A percentile compares a stretch with the other conserved stretches of the same genome.
phyloP scores from a whole-genome alignment of 1,139 yeast species.

The Protomyces gravidus region DNA sequence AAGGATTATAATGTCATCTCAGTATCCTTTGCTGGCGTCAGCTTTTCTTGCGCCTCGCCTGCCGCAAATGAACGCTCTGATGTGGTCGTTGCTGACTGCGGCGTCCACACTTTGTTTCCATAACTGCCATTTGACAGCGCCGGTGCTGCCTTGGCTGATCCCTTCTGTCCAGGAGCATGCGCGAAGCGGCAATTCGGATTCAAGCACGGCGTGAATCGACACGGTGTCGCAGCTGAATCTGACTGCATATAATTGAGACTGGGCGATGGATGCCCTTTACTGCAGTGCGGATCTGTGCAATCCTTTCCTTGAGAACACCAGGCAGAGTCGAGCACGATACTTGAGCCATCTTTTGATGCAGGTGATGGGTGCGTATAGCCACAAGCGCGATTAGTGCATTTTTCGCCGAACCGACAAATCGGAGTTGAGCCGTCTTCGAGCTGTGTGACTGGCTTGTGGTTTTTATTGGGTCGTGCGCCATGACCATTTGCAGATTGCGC shows the following conservation, averaged over 20 bases:
- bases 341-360: conserved; percentile 23
- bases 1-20: conserved; percentile 6
- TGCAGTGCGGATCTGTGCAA: conserved; percentile 19
- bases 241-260: conserved; percentile 17
- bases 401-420: conserved; percentile 19
- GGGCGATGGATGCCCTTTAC: conserved; percentile 23
- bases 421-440: conserved; percentile 11
- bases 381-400: conserved; percentile 22
- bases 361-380: conserved; percentile 24
- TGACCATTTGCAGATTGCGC: neutral
- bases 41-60: conserved; percentile 18
- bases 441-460: neutral
- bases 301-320: conserved; percentile 11
- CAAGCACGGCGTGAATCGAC: conserved; percentile 16
- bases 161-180: conserved; percentile 21
- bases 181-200: conserved; percentile 23
- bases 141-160: neutral
- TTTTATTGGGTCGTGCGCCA: neutral
- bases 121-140: conserved; percentile 9
- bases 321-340: conserved; percentile 19
- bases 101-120: conserved; percentile 27
- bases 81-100: conserved; percentile 1
- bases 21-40: conserved; percentile 13
- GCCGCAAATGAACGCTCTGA: conserved; percentile 20
- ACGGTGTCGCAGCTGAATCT: conserved; percentile 1